Conservation (phyloP, 2,329 filamentous ascomycete species). For the Neonectria punicea region DNA sequence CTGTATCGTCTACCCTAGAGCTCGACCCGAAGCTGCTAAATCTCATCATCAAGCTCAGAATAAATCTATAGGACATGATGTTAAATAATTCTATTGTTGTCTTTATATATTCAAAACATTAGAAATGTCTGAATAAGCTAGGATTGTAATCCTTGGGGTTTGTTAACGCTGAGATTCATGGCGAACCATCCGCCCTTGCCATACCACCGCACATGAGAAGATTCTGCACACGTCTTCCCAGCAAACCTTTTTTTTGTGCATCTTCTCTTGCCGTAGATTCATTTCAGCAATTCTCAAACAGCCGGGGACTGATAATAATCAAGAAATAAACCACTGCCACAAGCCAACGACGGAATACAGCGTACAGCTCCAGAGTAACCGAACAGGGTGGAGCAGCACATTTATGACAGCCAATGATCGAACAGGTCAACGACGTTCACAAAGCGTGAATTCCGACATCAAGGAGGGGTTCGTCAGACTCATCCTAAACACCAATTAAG, state of each 20-base stretch:
- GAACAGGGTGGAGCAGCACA: slow-evolving; percentile 3
- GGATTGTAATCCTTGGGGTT: too few species aligned
- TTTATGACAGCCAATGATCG: slow-evolving; percentile 14
- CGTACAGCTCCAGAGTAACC: background rate
- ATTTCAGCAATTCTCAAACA: too few species aligned
- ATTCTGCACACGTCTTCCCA: too few species aligned
- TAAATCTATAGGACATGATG: background rate
- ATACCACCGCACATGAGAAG: too few species aligned
- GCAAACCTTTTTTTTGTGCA: too few species aligned
- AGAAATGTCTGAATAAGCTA: background rate
- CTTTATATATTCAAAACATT: background rate
- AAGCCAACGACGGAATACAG: too few species aligned
- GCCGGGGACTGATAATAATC: too few species aligned
- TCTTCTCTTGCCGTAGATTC: too few species aligned
- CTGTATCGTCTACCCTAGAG: background rate
- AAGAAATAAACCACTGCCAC: too few species aligned
- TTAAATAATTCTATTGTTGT: background rate
- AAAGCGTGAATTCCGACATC: slow-evolving; percentile 20
- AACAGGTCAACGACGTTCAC: background rate
- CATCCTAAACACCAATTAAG: background rate
- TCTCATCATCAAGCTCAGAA: background rate
- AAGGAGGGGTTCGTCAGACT: slow-evolving; percentile 3
- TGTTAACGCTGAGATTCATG: too few species aligned
- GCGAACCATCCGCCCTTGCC: too few species aligned
- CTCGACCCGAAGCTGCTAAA: background rate